These are phyloP conservation scores for Parietichytrium sp. DNA, from an alignment of 108 stramenopile species.

Conservation along the genomic window DNA sequence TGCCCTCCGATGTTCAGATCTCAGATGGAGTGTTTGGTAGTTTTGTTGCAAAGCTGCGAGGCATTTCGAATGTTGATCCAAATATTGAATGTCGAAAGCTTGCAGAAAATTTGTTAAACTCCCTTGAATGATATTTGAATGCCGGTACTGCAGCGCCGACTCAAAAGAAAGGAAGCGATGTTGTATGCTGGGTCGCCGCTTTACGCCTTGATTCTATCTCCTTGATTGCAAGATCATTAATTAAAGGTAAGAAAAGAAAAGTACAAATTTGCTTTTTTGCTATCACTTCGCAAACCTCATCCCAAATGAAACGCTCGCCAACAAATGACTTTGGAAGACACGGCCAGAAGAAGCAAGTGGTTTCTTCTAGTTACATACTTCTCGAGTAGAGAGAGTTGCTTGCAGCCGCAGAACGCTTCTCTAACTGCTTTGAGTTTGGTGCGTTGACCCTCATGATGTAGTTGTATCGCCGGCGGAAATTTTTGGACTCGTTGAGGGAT, in stretches of 20 bases:
- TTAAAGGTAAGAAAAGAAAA: neutral
- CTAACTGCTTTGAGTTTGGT: neutral
- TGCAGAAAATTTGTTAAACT: neutral
- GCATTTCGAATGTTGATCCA: neutral
- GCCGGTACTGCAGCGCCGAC: neutral
- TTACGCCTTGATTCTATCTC: neutral
- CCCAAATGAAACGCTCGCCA: neutral
- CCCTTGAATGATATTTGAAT: neutral
- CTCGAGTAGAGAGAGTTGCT: conserved; percentile 9
- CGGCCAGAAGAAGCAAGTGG: neutral
- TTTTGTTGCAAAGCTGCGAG: neutral
- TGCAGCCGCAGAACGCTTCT: conserved; percentile 12
- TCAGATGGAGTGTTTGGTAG: neutral
- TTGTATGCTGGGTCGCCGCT: neutral
- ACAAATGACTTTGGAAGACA: neutral
- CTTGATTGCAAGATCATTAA: neutral
- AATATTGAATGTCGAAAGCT: neutral
- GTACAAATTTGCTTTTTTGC: neutral
- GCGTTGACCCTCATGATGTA: conserved; percentile 55
- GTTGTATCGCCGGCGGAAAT: conserved; percentile 72
- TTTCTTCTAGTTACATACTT: neutral
- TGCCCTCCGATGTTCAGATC: neutral
- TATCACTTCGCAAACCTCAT: neutral
- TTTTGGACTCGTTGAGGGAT: conserved; percentile 78
- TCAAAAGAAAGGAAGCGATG: too few relatives aligned